Base-by-base conservation (phyloP, 2,329 filamentous ascomycete genomes). In the Pezizomycotina sp. region DNA sequence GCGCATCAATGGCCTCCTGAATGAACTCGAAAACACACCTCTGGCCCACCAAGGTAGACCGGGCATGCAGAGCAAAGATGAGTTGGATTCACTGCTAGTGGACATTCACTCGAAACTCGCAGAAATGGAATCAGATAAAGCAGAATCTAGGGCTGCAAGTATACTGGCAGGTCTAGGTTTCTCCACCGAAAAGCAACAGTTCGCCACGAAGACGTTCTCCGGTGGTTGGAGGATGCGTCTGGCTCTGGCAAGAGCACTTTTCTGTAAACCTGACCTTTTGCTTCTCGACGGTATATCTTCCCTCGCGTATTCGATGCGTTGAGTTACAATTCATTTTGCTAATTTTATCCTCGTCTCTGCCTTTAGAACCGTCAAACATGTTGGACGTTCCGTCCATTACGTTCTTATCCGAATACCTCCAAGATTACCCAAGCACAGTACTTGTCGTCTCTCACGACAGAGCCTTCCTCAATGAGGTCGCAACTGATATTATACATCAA, bases 311-410 rank as follows among this genome's bases (percentile, higher is more conserved):
- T 38, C 22, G 22, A 27, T 6, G n/a, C 34, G 12, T 20, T 30
- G 6, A 23, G 12, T 24, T 4, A n/a, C 15, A 18, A 26, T 25
- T 14, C 29, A 16, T n/a, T 27, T 36, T 20, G 13, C 10, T 15
- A 18, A 32, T 22, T 4, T 10, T n/a, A 3, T 2, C 10, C 9
- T 5, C 10, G 6, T 31, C 14, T 12, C 15, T 21, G 4, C 16
- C 31, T 28, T 12, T 38, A 64, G 89, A 98, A 73, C 89, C 89
- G 62, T 95, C 86, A 37, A 95, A 95, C 74, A 95, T 95, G 86
- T 83, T 98, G 81, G 89, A 95, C 61, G 89, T 98, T 39, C 89
- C 89, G n/a, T 95, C 89, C 15, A 95, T 98, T 55, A 91, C 89
- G 38, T 98, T 95, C 71, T 69, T 98, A 56, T 79, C 86, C 30